A percentile compares a stretch with the other conserved stretches of the same genome.
Conservation (phyloP, 768 basidiomycete species). For the Cystobasidium ongulense region DNA sequence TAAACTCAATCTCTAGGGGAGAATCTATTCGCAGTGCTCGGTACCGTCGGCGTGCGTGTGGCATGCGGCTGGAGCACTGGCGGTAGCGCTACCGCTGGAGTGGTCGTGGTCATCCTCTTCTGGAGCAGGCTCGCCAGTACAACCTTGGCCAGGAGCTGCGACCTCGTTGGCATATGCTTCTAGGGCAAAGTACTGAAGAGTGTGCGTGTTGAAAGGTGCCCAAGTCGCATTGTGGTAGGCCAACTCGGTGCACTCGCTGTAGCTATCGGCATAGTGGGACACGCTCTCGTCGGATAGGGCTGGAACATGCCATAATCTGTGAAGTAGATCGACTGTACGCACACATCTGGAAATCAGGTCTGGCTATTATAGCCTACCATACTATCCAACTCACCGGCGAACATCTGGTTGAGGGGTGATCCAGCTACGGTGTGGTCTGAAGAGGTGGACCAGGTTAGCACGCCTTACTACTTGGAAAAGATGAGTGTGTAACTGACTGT, state of each 20-base stretch:
- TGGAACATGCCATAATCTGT: slow-evolving; percentile 45
- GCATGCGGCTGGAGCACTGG: slow-evolving; percentile 28
- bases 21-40: not conserved
- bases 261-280: slow-evolving; percentile 41
- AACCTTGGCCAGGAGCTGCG: slow-evolving; percentile 40
- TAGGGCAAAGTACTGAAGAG: slow-evolving; percentile 42
- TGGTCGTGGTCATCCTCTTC: slow-evolving; percentile 20
- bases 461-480: no score
- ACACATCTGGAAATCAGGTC: slow-evolving; percentile 38
- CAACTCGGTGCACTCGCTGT: slow-evolving; percentile 41
- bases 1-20: not conserved
- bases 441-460: not conserved
- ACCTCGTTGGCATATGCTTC: slow-evolving; percentile 42
- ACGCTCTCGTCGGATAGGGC: slow-evolving; percentile 39
- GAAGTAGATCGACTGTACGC: slow-evolving; percentile 43
- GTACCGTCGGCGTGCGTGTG: slow-evolving; percentile 14
- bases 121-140: slow-evolving; percentile 34
- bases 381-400: slow-evolving; percentile 26
- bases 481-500: slow-evolving; percentile 28
- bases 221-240: slow-evolving; percentile 42
- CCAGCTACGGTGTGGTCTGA: slow-evolving; percentile 10
- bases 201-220: slow-evolving; percentile 43
- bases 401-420: not conserved
- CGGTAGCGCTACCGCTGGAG: slow-evolving; percentile 27
- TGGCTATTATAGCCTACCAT: not conserved